Base-by-base conservation (phyloP, 805 yeast species). In the Starmerella gropengiesseri region DNA sequence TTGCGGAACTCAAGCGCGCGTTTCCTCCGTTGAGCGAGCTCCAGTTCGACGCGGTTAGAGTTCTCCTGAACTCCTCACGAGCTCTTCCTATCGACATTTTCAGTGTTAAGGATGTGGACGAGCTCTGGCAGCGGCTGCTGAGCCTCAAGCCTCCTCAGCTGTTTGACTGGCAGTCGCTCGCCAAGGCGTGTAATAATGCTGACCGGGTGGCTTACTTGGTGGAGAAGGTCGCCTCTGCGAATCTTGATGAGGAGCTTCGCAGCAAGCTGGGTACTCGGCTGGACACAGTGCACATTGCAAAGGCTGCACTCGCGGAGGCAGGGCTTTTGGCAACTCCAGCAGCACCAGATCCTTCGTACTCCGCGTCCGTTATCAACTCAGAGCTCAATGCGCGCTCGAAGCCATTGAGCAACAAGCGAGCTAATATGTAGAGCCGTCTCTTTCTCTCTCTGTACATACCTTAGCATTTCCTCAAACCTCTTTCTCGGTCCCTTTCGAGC, bases 161-260 rank as follows among this genome's bases (percentile, higher is more conserved):
- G 16, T 51, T 51, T 34, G 56, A 52, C 39, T 47, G 54, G 55
- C 40, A 49, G 29, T 45, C 56, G 14, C 42, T 52, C 12, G 49
- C 48, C 12, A 41, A 42, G 26, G 56, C 55, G 11, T 49, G 53
- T 37, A 47, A 52, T 37, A 45, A 43, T 20, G 32, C 45, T 2
- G 49, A 41, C 14, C 47, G 56, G 5, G 49, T 37, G 4, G 29
- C 4, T 4, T 31, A 40, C n/a, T 44, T 51, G 30, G 28, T 37
- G 3, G 27, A 39, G 20, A 41, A 46, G 26, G 20, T 36, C 21
- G 4, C 19, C 7, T 7, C 7, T 7, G 8, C 6, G 9, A 23
- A 23, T 4, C 17, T 41, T 11, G 23, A n/a, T 8, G 20, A n/a
- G 11, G 7, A 21, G 7, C 5, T 16, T 18, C 34, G 35, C 12